phyloP scores from a whole-genome alignment of 139 green algal genomes.

The Chlorella sorokiniana region DNA sequence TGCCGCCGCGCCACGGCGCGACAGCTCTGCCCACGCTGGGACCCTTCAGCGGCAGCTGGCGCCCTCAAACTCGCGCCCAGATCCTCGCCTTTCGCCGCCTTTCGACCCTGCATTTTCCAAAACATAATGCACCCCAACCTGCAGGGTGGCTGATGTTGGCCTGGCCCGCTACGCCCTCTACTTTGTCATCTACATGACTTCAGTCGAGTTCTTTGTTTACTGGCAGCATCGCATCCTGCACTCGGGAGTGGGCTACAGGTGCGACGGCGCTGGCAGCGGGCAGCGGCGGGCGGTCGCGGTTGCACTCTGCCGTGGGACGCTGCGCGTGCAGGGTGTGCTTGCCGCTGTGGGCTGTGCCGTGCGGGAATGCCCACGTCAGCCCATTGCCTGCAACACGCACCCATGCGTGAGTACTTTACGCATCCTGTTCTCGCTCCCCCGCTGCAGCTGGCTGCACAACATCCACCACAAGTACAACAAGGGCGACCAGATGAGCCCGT shows the following conservation, averaged over 20 bases:
- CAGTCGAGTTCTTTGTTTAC: slow-evolving; percentile 95
- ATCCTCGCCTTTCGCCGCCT: not conserved
- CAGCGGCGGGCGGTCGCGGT: not conserved
- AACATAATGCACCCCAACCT: too few species aligned
- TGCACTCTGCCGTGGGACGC: too few species aligned
- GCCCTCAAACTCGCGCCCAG: too few species aligned
- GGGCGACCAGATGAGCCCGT: slow-evolving; percentile 94
- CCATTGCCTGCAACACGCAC: not conserved
- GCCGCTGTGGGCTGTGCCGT: not conserved
- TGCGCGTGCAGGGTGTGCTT: not conserved
- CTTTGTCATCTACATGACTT: slow-evolving; percentile 88
- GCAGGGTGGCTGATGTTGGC: slow-evolving; percentile 67
- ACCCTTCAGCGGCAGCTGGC: too few species aligned
- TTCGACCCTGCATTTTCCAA: too few species aligned
- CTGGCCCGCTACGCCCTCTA: slow-evolving; percentile 68
- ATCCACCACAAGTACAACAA: slow-evolving; percentile 99
- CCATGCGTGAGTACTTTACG: not conserved
- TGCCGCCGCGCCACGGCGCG: not conserved
- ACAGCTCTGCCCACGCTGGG: too few species aligned
- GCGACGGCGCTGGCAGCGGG: not conserved
- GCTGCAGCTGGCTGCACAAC: slow-evolving; percentile 72
- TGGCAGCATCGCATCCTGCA: slow-evolving; percentile 94
- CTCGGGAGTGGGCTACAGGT: slow-evolving; percentile 48
- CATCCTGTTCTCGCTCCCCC: not conserved
- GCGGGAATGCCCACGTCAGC: too few species aligned